Conservation (phyloP, 129 eudicot genomes). For the Saussurea involucrata region DNA sequence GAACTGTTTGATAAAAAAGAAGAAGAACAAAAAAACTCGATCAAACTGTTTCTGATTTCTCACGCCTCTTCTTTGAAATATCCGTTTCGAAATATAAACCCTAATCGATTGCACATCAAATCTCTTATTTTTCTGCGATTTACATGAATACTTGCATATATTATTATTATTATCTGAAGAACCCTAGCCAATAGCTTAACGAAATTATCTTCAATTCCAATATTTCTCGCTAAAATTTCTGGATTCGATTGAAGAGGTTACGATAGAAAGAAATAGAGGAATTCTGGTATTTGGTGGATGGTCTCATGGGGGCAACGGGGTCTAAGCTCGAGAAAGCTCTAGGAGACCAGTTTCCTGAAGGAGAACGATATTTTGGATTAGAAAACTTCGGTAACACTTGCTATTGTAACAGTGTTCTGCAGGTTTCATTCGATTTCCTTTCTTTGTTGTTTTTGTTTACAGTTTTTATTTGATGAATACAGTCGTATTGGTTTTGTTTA, state of each 20-base stretch:
- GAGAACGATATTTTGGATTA: slow-evolving; percentile 89
- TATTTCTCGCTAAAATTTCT: neutral
- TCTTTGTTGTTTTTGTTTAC: neutral
- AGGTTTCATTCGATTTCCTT: slow-evolving; percentile 37
- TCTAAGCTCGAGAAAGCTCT: slow-evolving; percentile 94
- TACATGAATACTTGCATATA: neutral
- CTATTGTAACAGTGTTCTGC: slow-evolving; percentile 92
- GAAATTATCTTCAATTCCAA: neutral
- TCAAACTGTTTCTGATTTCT: slow-evolving; percentile 24
- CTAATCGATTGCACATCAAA: slow-evolving; percentile 14
- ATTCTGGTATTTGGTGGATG: slow-evolving; percentile 47
- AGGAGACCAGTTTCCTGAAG: slow-evolving; percentile 97
- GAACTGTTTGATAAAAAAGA: neutral
- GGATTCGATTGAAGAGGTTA: neutral
- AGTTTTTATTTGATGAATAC: neutral
- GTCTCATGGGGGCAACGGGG: slow-evolving; percentile 98
- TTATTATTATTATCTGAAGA: neutral
- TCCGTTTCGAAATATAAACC: slow-evolving; percentile 27
- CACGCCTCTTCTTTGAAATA: slow-evolving; percentile 27
- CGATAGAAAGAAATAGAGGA: slow-evolving; percentile 31
- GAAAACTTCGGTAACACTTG: slow-evolving; percentile 98
- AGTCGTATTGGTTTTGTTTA: neutral
- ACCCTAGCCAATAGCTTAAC: slow-evolving; percentile 19
- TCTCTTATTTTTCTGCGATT: neutral
- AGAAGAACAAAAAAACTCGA: neutral